Evolutionary conservation across 2,329 filamentous ascomycete genomes (phyloP), one percentile per base, ranked within the genome.

Genomic region (Berkeleyomyces rouxiae): DNA sequence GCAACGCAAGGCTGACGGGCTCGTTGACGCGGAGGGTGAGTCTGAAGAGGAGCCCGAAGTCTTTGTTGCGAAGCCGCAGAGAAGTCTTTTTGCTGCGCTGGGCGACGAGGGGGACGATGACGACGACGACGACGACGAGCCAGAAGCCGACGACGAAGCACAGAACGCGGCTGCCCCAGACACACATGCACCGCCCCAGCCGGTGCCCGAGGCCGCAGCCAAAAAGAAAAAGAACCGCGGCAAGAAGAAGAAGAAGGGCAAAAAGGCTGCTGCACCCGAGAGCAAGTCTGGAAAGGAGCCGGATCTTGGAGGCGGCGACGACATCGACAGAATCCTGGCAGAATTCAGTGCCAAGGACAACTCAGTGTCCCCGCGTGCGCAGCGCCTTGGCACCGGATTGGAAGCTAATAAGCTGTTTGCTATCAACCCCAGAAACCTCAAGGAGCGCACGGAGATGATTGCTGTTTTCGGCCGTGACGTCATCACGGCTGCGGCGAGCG

Each of bases 391-490:
- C 37, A 37, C 42, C 7, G 10, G 7, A 13, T 10, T 39, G 13
- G 31, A 39, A 46, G 57, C 10, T 43, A 67, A 49, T 66, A 67
- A 23, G 68, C 69, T 61, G 67, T 71, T 83, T 1, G 71, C 74
- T 39, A 76, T 82, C 68, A 79, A 80, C 67, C 82, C 85, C 0
- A 81, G 87, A 67, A 83, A 90, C 68, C 80, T 99, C 9, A 91
- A 92, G 70, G 88, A 88, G 6, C 79, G 86, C 43, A 95, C 96
- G 69, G 93, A 99, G 75, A 96, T 99, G 90, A 86, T 79, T 59
- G 76, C 74, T 39, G 72, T 83, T 2, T 84, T 79, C 71, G 82
- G 78, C 5, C 76, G 75, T 67, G 82, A 77, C 62, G 81, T 76
- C 69, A 86, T 79, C 72, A 82, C 76, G 69, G 79, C 75, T 0